Percentiles rank a stretch among this genome's conserved stretches.
Evolutionary conservation across 768 basidiomycete species (phyloP).

Genomic region (Trametes cingulata): DNA sequence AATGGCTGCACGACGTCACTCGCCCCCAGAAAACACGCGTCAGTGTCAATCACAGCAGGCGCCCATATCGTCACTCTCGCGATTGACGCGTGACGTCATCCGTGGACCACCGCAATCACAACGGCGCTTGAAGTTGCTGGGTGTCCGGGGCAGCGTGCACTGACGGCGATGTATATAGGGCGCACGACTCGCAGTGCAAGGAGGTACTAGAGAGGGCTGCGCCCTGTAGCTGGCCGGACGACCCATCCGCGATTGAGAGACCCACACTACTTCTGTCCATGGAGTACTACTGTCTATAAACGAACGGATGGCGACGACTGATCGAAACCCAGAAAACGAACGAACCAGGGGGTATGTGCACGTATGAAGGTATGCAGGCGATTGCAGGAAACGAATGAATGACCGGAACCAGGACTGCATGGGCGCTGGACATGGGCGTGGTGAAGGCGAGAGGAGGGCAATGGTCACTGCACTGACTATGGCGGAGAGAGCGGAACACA

Average conservation of each 20-base stretch:
- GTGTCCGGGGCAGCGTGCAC: too few relatives aligned
- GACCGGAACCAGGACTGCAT: constrained; percentile 1
- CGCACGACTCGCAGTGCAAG: not conserved
- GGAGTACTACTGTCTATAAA: constrained; percentile 6
- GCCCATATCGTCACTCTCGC: constrained; percentile 5
- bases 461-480: not conserved
- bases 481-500: not conserved
- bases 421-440: not conserved
- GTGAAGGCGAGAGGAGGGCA: not conserved
- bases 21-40: not conserved
- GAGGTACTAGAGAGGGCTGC: too few relatives aligned
- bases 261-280: not conserved
- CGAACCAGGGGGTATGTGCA: constrained; percentile 19
- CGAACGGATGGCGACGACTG: constrained; percentile 7
- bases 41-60: not conserved
- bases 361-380: constrained; percentile 19
- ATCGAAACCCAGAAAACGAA: not conserved
- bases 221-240: not conserved
- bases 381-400: constrained; percentile 10
- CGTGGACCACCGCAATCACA: not conserved
- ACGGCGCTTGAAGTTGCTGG: too few relatives aligned
- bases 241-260: not conserved
- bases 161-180: not conserved
- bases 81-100: constrained; percentile 3
- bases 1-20: constrained; percentile 13